A percentile compares a stretch with the other conserved stretches of the same genome.
Conservation (phyloP, 495 filamentous ascomycete species). For the Penicillium herquei region DNA sequence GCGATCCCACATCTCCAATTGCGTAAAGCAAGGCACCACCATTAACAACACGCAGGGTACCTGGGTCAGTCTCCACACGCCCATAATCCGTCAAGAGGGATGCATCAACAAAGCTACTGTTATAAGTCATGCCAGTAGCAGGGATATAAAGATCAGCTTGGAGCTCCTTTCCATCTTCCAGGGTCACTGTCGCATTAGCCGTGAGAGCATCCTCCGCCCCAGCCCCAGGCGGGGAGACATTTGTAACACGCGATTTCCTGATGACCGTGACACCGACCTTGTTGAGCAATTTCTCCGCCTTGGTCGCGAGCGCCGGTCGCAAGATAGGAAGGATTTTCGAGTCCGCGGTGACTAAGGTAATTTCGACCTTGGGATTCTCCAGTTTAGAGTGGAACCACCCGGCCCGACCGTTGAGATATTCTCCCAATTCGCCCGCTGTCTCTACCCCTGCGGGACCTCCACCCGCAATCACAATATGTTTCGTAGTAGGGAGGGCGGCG, state of each 20-base stretch:
- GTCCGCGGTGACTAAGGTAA: conserved; percentile 41
- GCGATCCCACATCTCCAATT: conserved; percentile 40
- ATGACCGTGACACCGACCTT: conserved; percentile 45
- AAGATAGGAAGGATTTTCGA: conserved; percentile 46
- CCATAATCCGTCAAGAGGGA: conserved; percentile 32
- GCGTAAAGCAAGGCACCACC: conserved; percentile 48
- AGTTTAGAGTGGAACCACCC: conserved; percentile 28
- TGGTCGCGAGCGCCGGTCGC: conserved; percentile 31
- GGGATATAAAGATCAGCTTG: conserved; percentile 49
- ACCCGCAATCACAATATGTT: conserved; percentile 44
- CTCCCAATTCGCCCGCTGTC: conserved; percentile 50
- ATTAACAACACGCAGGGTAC: conserved; percentile 44
- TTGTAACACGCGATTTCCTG: conserved; percentile 31
- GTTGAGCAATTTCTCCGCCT: conserved; percentile 41
- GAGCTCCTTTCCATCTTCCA: conserved; percentile 35
- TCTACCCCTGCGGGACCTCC: conserved; percentile 43
- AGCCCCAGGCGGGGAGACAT: conserved; percentile 16
- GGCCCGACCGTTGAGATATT: conserved; percentile 44
- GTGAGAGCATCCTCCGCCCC: conserved; percentile 21
- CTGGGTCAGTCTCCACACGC: conserved; percentile 40
- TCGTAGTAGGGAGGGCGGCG: conserved; percentile 33
- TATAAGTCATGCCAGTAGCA: conserved; percentile 43
- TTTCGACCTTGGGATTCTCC: conserved; percentile 34
- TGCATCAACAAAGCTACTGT: conserved; percentile 38
- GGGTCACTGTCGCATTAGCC: conserved; percentile 25